These are phyloP conservation scores for Aphanomyces cochlioides DNA, from an alignment of 352 stramenopile genomes.

Conservation along the genomic window DNA sequence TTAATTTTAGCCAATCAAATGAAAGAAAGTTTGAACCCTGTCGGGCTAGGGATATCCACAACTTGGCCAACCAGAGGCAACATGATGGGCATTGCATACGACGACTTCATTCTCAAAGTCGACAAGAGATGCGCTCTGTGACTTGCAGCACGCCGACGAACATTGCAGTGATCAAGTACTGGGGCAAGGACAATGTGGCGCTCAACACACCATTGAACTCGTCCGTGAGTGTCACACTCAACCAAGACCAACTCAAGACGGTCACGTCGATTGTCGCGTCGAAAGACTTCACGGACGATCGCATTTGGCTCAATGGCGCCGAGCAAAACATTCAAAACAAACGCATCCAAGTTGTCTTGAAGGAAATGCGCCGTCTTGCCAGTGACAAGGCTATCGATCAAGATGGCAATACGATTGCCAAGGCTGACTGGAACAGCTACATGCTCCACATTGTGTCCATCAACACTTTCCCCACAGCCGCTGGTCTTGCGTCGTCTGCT, in stretches of 20 bases:
- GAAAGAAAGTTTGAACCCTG: not conserved
- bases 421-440: slow-evolving; percentile 33
- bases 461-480: slow-evolving; percentile 98
- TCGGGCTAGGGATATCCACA: not conserved
- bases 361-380: slow-evolving; percentile 57
- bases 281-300: slow-evolving; percentile 71
- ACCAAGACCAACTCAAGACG: slow-evolving; percentile 92
- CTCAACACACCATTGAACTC: slow-evolving; percentile 97
- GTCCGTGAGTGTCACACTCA: slow-evolving; percentile 95
- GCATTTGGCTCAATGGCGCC: slow-evolving; percentile 95
- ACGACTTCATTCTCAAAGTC: slow-evolving; percentile 20
- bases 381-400: slow-evolving; percentile 26
- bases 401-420: slow-evolving; percentile 30
- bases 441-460: slow-evolving; percentile 92
- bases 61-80: not conserved
- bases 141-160: slow-evolving; percentile 95
- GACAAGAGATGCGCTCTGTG: slow-evolving; percentile 32
- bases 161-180: slow-evolving; percentile 99
- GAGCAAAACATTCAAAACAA: slow-evolving; percentile 79
- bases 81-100: not conserved
- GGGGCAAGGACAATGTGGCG: slow-evolving; percentile 90
- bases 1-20: not conserved
- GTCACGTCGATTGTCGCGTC: slow-evolving; percentile 89
- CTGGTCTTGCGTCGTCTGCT: slow-evolving; percentile 95
- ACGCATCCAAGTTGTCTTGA: slow-evolving; percentile 73